Conservation (phyloP, 257 asterid genomes). For the Solanum rostratum region DNA sequence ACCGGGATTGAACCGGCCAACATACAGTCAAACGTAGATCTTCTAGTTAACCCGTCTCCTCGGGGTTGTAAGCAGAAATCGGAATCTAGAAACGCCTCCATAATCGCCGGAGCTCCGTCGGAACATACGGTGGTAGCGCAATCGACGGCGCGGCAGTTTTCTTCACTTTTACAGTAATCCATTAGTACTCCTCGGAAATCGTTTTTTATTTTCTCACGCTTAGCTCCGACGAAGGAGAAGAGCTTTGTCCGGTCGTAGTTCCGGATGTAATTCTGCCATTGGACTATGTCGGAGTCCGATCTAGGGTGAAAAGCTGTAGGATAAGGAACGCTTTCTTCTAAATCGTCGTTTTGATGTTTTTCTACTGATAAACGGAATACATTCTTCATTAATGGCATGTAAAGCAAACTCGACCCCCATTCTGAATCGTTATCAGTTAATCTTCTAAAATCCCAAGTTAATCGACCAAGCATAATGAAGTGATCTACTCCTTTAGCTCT, state of each 20-base stretch:
- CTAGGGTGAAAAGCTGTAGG: conserved; percentile 30
- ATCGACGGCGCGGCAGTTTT: conserved; percentile 11
- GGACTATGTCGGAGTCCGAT: conserved; percentile 6
- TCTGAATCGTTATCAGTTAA: conserved; percentile 22
- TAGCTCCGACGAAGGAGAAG: conserved; percentile 18
- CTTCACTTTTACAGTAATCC: conserved; percentile 16
- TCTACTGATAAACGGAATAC: conserved; percentile 38
- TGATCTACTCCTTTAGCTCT: conserved; percentile 45
- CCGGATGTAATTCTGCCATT: conserved; percentile 17
- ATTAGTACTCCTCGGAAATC: conserved; percentile 19
- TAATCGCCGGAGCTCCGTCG: conserved; percentile 21
- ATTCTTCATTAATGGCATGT: conserved; percentile 43
- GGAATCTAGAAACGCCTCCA: conserved; percentile 22
- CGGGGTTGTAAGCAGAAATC: conserved; percentile 36
- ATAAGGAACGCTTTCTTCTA: conserved; percentile 27
- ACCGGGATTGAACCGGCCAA: conserved; percentile 37
- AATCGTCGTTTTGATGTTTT: conserved; percentile 13
- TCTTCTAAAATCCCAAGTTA: conserved; percentile 71
- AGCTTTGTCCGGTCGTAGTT: conserved; percentile 9
- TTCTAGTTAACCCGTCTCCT: conserved; percentile 28
- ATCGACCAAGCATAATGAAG: conserved; percentile 36
- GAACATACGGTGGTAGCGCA: conserved; percentile 14
- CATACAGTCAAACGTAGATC: conserved; percentile 40
- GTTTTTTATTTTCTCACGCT: conserved; percentile 15
- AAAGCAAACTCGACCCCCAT: conserved; percentile 49